Evolutionary conservation across 108 stramenopile genomes (phyloP).

Genomic region (Cyclotella cryptica): DNA sequence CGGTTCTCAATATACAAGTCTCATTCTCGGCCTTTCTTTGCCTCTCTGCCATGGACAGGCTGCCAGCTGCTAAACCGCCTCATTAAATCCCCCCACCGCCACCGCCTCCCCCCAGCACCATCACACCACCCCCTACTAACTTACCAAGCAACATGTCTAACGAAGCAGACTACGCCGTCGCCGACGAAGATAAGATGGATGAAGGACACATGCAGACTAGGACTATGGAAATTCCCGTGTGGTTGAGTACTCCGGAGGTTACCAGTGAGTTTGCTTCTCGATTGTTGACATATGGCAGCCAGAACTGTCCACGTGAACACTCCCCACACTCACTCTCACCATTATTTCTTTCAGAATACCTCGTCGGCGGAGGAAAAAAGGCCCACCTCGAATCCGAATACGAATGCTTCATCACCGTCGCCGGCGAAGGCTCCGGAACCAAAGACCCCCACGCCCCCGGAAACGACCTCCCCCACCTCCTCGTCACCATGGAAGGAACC

Average conservation of each 20-base stretch:
- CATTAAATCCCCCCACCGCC: background rate
- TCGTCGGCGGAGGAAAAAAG: conserved; percentile 11
- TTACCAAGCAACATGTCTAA: conserved; percentile 7
- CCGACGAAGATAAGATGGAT: conserved; percentile 7
- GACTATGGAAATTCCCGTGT: conserved; percentile 15
- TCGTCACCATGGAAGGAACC: conserved; percentile 40
- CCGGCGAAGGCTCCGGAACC: conserved; percentile 43
- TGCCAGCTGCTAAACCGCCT: background rate
- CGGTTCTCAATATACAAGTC: too few relatives aligned
- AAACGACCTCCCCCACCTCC: conserved; percentile 36
- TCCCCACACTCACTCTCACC: too few relatives aligned
- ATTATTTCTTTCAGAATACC: background rate
- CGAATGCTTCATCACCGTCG: conserved; percentile 41
- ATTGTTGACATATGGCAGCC: too few relatives aligned
- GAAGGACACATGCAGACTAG: conserved; percentile 11
- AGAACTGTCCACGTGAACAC: too few relatives aligned
- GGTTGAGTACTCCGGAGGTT: conserved; percentile 16
- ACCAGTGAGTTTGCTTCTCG: background rate
- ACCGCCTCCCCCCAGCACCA: conserved; percentile 10
- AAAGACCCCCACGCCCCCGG: conserved; percentile 43
- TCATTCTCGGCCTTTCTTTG: too few relatives aligned
- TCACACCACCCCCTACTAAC: background rate
- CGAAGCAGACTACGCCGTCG: background rate
- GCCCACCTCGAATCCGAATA: conserved; percentile 47
- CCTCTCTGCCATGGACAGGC: background rate